phyloP scores from a whole-genome alignment of 305 asterid genomes.

The Fraxinus sp. region DNA sequence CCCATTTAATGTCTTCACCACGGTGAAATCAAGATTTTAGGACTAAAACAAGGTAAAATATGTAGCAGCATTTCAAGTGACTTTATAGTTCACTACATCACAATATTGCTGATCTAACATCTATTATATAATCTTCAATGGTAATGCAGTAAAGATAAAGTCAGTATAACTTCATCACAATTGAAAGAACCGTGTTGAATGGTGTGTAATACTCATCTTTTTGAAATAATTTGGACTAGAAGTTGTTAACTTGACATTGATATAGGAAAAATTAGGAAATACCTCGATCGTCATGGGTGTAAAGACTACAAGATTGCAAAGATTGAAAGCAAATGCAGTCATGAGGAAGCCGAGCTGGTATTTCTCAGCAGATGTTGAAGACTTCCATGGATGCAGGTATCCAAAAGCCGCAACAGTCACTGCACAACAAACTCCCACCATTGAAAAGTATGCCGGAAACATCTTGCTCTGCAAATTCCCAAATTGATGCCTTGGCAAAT shows the following conservation, averaged over 20 bases:
- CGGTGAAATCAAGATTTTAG: neutral
- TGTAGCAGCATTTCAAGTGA: neutral
- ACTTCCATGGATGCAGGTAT: conserved; percentile 90
- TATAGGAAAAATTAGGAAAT: conserved; percentile 10
- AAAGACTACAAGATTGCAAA: conserved; percentile 78
- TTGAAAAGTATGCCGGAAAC: conserved; percentile 94
- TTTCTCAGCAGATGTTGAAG: conserved; percentile 59
- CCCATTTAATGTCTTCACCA: neutral
- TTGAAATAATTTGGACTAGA: neutral
- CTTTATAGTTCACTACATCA: neutral
- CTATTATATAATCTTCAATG: neutral
- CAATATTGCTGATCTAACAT: neutral
- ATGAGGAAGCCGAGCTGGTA: conserved; percentile 84
- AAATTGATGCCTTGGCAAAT: conserved; percentile 94
- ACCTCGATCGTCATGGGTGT: conserved; percentile 98
- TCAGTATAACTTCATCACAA: neutral
- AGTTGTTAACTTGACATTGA: neutral
- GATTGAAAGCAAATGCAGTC: conserved; percentile 82
- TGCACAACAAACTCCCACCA: conserved; percentile 96
- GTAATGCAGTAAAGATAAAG: neutral
- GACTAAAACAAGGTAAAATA: neutral
- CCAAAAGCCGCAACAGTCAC: conserved; percentile 74
- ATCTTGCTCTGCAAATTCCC: conserved; percentile 95
- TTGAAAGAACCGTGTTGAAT: neutral
- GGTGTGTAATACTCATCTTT: neutral